Percentiles rank a stretch among this genome's conserved stretches.
These are phyloP conservation scores for Dendrobium catenatum DNA, from an alignment of 106 monocot species.

Conservation along the genomic window DNA sequence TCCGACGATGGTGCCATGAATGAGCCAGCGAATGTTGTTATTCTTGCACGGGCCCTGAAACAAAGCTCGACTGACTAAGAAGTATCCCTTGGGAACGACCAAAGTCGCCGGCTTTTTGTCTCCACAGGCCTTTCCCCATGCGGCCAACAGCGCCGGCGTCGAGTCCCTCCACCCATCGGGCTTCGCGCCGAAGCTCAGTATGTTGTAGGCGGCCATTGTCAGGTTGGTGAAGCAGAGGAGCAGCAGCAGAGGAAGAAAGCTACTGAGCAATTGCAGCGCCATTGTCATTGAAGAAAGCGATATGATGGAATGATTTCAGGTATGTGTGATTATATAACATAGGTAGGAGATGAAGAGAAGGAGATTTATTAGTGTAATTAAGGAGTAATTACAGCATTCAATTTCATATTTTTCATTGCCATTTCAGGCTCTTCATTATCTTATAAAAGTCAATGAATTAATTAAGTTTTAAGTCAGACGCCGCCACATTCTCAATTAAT, in stretches of 20 bases:
- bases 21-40: background rate
- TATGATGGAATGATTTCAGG: too few relatives aligned
- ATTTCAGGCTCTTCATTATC: too few relatives aligned
- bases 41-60: slow-evolving; percentile 44
- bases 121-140: slow-evolving; percentile 37
- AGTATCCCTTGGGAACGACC: slow-evolving; percentile 27
- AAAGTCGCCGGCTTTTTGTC: slow-evolving; percentile 13
- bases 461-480: too few relatives aligned
- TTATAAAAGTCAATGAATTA: too few relatives aligned
- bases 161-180: slow-evolving; percentile 28
- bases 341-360: too few relatives aligned
- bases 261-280: background rate
- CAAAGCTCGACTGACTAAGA: slow-evolving; percentile 24
- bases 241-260: background rate
- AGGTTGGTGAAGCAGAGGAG: background rate
- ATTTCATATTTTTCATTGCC: too few relatives aligned
- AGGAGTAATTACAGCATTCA: too few relatives aligned
- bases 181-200: slow-evolving; percentile 31
- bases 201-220: slow-evolving; percentile 12
- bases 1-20: slow-evolving; percentile 31
- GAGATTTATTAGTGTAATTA: too few relatives aligned
- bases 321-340: too few relatives aligned
- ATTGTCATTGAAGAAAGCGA: background rate
- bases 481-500: too few relatives aligned
- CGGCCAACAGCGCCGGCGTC: slow-evolving; percentile 15